Evolutionary conservation across 2,329 filamentous ascomycete species (phyloP).

Genomic region (Aspergillus floridensis): DNA sequence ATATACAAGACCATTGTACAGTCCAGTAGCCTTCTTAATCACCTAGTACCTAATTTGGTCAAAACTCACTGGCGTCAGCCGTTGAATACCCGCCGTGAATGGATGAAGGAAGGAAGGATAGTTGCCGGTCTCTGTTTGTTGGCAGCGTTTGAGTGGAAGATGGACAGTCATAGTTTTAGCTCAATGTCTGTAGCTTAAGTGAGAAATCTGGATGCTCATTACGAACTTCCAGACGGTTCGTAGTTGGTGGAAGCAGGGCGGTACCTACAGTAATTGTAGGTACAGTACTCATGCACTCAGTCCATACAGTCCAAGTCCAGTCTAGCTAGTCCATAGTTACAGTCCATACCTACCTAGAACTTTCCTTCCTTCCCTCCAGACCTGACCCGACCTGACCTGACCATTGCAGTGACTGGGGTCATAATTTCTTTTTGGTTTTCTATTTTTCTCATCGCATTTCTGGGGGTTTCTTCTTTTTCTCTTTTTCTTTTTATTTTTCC

Average conservation of each 20-base stretch:
- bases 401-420: too few species aligned
- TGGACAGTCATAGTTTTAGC: neutral
- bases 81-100: too few species aligned
- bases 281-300: too few species aligned
- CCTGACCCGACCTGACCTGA: too few species aligned
- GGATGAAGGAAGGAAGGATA: neutral
- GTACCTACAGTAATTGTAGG: neutral
- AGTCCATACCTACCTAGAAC: neutral
- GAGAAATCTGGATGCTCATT: neutral
- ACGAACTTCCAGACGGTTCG: too few species aligned
- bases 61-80: too few species aligned
- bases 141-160: neutral
- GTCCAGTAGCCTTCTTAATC: too few species aligned
- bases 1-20: too few species aligned
- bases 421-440: neutral
- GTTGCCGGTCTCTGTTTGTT: neutral
- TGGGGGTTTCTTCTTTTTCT: slow-evolving; percentile 8
- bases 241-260: neutral
- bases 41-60: too few species aligned
- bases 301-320: too few species aligned
- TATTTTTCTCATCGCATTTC: neutral
- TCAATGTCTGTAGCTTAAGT: too few species aligned
- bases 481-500: slow-evolving; percentile 1
- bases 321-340: too few species aligned
- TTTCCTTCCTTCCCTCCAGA: neutral